Conservation (phyloP, 768 basidiomycete genomes). For the Boletus sp. region DNA sequence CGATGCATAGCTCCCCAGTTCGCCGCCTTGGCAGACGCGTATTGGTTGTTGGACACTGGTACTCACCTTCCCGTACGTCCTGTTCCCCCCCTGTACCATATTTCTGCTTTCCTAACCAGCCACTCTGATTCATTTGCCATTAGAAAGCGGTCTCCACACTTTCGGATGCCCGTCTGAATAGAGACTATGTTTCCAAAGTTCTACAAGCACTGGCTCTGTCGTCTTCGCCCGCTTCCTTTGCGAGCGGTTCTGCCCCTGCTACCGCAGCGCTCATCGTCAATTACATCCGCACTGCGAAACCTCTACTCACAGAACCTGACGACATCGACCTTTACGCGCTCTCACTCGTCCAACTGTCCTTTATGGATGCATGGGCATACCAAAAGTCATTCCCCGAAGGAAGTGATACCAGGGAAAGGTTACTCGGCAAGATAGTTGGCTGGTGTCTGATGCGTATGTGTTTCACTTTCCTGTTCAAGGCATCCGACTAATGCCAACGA, state of each 20-base stretch:
- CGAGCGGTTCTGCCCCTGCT: conserved; percentile 7
- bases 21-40: conserved; percentile 73
- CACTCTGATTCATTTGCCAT: not conserved
- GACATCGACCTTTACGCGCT: conserved; percentile 71
- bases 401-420: conserved; percentile 48
- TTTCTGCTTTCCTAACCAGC: not conserved
- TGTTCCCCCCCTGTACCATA: not conserved
- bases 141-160: conserved; percentile 72
- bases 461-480: not conserved
- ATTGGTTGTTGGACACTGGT: conserved; percentile 78
- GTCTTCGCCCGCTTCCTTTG: conserved; percentile 39
- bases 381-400: conserved; percentile 68
- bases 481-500: not conserved
- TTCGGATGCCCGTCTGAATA: conserved; percentile 70
- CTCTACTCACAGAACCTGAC: conserved; percentile 61
- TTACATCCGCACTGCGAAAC: conserved; percentile 76
- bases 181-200: conserved; percentile 78
- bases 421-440: conserved; percentile 58
- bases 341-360: conserved; percentile 62
- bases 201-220: conserved; percentile 52
- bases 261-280: conserved; percentile 52
- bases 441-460: conserved; percentile 72
- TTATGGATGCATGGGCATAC: conserved; percentile 75
- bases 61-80: conserved; percentile 58
- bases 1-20: conserved; percentile 76